Base-by-base conservation (phyloP, 352 stramenopile species). In the Globisporangium polare region DNA sequence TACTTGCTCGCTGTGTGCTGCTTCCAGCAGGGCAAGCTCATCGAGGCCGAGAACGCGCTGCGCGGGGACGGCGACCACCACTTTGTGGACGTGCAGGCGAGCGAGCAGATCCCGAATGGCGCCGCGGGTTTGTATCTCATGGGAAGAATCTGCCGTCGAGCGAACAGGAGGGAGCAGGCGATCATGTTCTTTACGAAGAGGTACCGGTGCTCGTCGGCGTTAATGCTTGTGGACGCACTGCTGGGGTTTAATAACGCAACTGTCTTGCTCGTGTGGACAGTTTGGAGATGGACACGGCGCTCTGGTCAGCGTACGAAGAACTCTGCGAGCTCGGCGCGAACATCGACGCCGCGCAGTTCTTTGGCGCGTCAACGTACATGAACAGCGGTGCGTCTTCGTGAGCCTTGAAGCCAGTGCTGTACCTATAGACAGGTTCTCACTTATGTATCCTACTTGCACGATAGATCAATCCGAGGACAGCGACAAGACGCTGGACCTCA, bases 261-360 rank as follows among this genome's bases (percentile, higher is more conserved):
- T 9, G 41, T 22, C 41, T 7, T 46, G 41, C 18, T 9, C 20
- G 53, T 42, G 18, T 46, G 62, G 42, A 53, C 62, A 96, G 88
- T 62, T 78, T 98, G 56, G 72, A 97, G 65, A 61, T 96, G 18
- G 95, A 98, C 68, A 74, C 89, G 22, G 89, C 93, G 18, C 70
- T 98, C 64, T 98, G 93, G 92, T 85, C 78, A 12, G 90, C 90
- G 43, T 98, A 96, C 67, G 89, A 98, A 60, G 83, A 94, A 37
- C 77, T 99, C 5, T 98, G 92, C 54, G 86, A 98, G 59, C 72
- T 99, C 13, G 96, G 96, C 35, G 86, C 76, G 6, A 80, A 90
- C 49, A 33, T 89, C 12, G 80, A 94, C 8, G 77, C 78, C 1
- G 52, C 73, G 33, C 67, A 57, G 12, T 94, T 94, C 67, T 95